These are phyloP conservation scores for Monilinia polystroma DNA, from an alignment of 2,329 filamentous ascomycete genomes.

Conservation along the genomic window DNA sequence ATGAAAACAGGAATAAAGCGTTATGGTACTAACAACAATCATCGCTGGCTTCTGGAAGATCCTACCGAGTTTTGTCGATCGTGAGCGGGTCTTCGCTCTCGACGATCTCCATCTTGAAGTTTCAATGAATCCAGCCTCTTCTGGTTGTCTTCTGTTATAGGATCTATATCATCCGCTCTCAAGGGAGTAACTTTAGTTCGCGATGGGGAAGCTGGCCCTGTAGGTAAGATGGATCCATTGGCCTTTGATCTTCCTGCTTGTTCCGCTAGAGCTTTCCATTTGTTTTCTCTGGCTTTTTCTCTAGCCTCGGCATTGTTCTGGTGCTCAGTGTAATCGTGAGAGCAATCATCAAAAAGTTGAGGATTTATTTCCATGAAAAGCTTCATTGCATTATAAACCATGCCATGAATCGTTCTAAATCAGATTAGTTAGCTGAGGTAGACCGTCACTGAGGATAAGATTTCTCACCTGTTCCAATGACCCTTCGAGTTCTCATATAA, in stretches of 20 bases:
- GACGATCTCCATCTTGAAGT: conserved; percentile 76
- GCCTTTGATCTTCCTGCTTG: conserved; percentile 70
- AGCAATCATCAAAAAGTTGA: conserved; percentile 97
- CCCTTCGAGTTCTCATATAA: conserved; percentile 99
- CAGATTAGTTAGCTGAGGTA: conserved; percentile 39
- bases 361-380: conserved; percentile 99
- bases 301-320: conserved; percentile 89
- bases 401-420: conserved; percentile 90
- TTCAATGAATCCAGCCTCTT: conserved; percentile 87
- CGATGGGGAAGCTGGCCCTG: conserved; percentile 41
- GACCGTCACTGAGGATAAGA: conserved; percentile 19
- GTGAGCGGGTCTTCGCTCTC: conserved; percentile 53
- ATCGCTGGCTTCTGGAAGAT: conserved; percentile 43
- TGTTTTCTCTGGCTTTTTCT: conserved; percentile 76
- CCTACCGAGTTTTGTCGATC: conserved; percentile 62
- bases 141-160: conserved; percentile 76
- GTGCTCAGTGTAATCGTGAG: conserved; percentile 94
- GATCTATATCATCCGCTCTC: conserved; percentile 73
- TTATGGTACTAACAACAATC: conserved; percentile 37
- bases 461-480: conserved; percentile 83
- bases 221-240: conserved; percentile 42
- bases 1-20: conserved; percentile 36
- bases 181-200: conserved; percentile 47
- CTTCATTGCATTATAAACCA: conserved; percentile 99
- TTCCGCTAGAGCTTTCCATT: conserved; percentile 84